phyloP scores from a whole-genome alignment of 352 stramenopile species.

The Peronospora farinosa region DNA sequence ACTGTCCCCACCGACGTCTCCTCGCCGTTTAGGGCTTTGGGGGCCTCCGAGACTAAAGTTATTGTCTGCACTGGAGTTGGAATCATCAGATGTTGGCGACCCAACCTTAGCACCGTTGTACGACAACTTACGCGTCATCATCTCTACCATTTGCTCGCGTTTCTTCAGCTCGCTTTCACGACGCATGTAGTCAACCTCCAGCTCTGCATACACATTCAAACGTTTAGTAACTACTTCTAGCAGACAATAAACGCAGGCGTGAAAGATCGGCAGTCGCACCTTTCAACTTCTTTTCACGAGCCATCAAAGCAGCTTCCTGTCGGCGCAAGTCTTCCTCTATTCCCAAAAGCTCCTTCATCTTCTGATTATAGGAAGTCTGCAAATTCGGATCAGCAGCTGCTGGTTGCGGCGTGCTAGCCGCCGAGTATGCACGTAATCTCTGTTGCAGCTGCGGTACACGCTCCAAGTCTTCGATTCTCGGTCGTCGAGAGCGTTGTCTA shows the following conservation, averaged over 20 bases:
- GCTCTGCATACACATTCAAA: slow-evolving; percentile 32
- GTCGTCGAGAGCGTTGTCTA: slow-evolving; percentile 70
- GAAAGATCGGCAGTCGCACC: slow-evolving; percentile 19
- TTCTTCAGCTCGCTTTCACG: slow-evolving; percentile 81
- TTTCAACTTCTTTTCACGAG: slow-evolving; percentile 82
- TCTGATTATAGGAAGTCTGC: slow-evolving; percentile 77
- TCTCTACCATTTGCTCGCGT: slow-evolving; percentile 78
- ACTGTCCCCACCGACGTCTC: slow-evolving; percentile 44
- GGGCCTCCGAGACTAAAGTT: slow-evolving; percentile 45
- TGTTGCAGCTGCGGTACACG: slow-evolving; percentile 75
- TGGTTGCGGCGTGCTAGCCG: slow-evolving; percentile 34
- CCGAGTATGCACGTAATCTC: slow-evolving; percentile 69
- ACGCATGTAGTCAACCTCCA: slow-evolving; percentile 72
- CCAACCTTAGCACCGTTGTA: slow-evolving; percentile 55
- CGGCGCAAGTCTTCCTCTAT: slow-evolving; percentile 84
- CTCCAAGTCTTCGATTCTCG: slow-evolving; percentile 81
- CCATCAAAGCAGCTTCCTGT: slow-evolving; percentile 77
- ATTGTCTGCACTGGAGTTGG: slow-evolving; percentile 72
- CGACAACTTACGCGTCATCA: slow-evolving; percentile 70
- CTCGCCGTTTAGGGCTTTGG: slow-evolving; percentile 24
- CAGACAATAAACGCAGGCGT: not conserved
- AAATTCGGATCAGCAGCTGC: slow-evolving; percentile 55
- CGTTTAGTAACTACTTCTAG: not conserved
- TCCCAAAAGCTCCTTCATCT: slow-evolving; percentile 83
- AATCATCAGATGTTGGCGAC: slow-evolving; percentile 71